Evolutionary conservation across 345 rosid species (phyloP).

Genomic region (Ceriops decandra): DNA sequence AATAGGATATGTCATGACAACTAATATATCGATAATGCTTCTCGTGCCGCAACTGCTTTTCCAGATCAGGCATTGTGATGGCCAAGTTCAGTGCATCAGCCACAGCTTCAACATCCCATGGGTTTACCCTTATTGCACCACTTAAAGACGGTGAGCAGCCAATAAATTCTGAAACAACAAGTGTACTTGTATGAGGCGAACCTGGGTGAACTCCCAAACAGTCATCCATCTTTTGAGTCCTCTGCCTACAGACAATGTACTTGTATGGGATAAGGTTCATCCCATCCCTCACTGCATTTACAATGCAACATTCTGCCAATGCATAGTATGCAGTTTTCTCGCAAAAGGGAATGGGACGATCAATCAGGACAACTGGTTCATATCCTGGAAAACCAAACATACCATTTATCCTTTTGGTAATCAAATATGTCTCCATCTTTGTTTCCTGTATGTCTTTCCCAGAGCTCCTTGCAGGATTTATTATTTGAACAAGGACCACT

Average conservation of each 20-base stretch:
- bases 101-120: slow-evolving; percentile 44
- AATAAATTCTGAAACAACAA: slow-evolving; percentile 42
- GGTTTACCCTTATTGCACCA: slow-evolving; percentile 47
- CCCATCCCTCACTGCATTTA: slow-evolving; percentile 47
- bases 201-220: slow-evolving; percentile 24
- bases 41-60: slow-evolving; percentile 44
- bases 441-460: slow-evolving; percentile 42
- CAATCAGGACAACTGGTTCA: slow-evolving; percentile 42
- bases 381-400: slow-evolving; percentile 32
- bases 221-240: slow-evolving; percentile 30
- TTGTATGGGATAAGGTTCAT: slow-evolving; percentile 46
- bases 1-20: slow-evolving; percentile 40
- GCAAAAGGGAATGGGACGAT: slow-evolving; percentile 24
- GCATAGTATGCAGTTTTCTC: slow-evolving; percentile 48
- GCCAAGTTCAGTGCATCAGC: slow-evolving; percentile 35
- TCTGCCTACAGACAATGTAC: slow-evolving; percentile 43
- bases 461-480: slow-evolving; percentile 44
- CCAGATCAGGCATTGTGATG: slow-evolving; percentile 24
- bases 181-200: slow-evolving; percentile 31
- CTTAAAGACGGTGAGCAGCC: slow-evolving; percentile 51
- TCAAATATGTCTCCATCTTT: slow-evolving; percentile 23
- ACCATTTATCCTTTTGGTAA: slow-evolving; percentile 31
- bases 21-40: slow-evolving; percentile 39
- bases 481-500: slow-evolving; percentile 41
- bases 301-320: slow-evolving; percentile 43